phyloP scores from a whole-genome alignment of 164 flowering plant genomes.

The Cinnamomum chago region DNA sequence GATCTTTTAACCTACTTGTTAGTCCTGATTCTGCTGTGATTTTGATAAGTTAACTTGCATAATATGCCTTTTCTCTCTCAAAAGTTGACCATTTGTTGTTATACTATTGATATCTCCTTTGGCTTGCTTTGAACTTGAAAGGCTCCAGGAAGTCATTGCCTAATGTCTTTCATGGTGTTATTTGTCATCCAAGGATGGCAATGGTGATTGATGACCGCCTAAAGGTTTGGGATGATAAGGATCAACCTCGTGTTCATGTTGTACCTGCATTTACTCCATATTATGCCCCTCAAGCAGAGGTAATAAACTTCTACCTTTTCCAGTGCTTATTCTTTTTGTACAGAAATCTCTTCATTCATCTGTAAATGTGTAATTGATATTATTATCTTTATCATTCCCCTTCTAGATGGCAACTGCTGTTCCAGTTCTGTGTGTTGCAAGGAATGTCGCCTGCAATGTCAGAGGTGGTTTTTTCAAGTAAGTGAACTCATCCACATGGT shows the following conservation, averaged over 20 bases:
- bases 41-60: too few species aligned
- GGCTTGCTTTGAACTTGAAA: constrained; percentile 15
- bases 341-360: background rate
- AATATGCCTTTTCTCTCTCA: too few species aligned
- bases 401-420: constrained; percentile 76
- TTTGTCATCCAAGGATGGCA: constrained; percentile 96
- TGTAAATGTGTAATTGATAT: background rate
- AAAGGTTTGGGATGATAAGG: constrained; percentile 96
- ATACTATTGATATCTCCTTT: background rate
- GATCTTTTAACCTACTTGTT: too few species aligned
- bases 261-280: constrained; percentile 96
- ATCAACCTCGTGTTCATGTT: constrained; percentile 94
- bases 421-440: constrained; percentile 92
- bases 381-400: constrained; percentile 1
- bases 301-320: constrained; percentile 18
- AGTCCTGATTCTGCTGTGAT: too few species aligned
- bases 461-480: constrained; percentile 94
- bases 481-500: constrained; percentile 19
- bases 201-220: constrained; percentile 98
- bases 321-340: background rate
- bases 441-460: constrained; percentile 98
- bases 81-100: too few species aligned
- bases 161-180: constrained; percentile 73
- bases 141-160: constrained; percentile 85
- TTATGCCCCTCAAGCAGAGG: constrained; percentile 99